A percentile compares a stretch with the other conserved stretches of the same genome.
Evolutionary conservation across 2,329 filamentous ascomycete species (phyloP).

Genomic region (Epichloe uncinata): DNA sequence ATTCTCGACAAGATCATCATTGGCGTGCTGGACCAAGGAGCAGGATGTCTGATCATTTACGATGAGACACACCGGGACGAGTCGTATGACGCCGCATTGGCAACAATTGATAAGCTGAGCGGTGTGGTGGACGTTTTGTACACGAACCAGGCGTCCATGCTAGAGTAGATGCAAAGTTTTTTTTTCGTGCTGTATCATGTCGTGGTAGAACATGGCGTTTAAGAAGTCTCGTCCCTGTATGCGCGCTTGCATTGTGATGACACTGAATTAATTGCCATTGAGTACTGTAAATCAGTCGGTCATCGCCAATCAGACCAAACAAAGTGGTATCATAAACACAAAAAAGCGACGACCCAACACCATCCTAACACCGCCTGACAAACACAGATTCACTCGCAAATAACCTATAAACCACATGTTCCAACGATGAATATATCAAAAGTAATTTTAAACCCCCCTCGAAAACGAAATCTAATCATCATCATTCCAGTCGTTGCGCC

Average conservation of each 20-base stretch:
- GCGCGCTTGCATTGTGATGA: too few relatives aligned
- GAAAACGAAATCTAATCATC: conserved; percentile 1
- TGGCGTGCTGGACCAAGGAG: conserved; percentile 90
- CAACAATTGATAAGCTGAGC: conserved; percentile 93
- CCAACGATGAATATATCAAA: not conserved
- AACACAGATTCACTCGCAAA: too few relatives aligned
- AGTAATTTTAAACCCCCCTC: too few relatives aligned
- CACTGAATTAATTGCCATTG: too few relatives aligned
- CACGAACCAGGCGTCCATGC: conserved; percentile 88
- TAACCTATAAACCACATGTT: too few relatives aligned
- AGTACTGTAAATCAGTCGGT: too few relatives aligned
- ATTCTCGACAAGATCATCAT: conserved; percentile 98
- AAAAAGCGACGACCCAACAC: not conserved
- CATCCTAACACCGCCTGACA: too few relatives aligned
- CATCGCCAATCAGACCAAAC: not conserved
- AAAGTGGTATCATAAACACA: conserved; percentile 8
- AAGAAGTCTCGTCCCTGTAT: conserved; percentile 12
- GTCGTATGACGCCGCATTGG: conserved; percentile 84
- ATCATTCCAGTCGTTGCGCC: not conserved
- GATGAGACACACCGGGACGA: conserved; percentile 91
- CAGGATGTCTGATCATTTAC: conserved; percentile 93
- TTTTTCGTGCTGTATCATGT: conserved; percentile 18
- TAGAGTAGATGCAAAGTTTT: conserved; percentile 54
- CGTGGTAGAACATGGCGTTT: conserved; percentile 16
- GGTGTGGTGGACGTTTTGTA: conserved; percentile 96